Evolutionary conservation across 202 grass and related monocot species (phyloP).

Genomic region (Brachypodium distachyon): DNA sequence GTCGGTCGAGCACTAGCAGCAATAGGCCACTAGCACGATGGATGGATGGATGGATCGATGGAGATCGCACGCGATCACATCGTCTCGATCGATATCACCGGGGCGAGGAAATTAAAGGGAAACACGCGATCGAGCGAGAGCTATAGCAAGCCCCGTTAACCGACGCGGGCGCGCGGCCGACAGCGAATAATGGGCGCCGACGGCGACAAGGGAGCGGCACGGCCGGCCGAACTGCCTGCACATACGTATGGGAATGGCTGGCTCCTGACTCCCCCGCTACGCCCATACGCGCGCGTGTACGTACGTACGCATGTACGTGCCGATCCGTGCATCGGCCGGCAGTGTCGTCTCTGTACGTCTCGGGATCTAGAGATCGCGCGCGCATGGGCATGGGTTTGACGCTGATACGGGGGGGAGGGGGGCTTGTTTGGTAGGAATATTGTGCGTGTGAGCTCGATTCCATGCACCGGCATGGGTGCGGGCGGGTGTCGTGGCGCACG

Average conservation of each 20-base stretch:
- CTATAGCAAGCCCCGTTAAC: background rate
- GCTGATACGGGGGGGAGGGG: too few species aligned
- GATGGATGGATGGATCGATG: background rate
- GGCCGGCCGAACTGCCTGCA: background rate
- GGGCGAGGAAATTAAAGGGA: background rate
- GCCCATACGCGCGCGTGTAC: too few species aligned
- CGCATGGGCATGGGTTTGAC: too few species aligned
- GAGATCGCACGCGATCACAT: background rate
- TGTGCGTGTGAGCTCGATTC: too few species aligned
- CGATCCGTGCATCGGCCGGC: background rate
- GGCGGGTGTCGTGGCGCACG: background rate
- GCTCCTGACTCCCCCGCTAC: background rate
- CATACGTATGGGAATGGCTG: background rate
- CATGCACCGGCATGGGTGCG: too few species aligned
- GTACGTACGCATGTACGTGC: background rate
- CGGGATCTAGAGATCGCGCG: background rate
- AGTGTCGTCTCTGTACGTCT: background rate
- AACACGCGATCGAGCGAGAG: background rate
- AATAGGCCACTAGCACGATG: too few species aligned
- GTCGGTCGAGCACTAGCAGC: too few species aligned
- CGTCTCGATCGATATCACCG: too few species aligned
- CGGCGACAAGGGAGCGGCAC: slow-evolving; percentile 20
- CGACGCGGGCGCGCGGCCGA: background rate
- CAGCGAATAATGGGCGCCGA: slow-evolving; percentile 27
- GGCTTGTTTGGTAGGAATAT: too few species aligned